Evolutionary conservation across 208 protist genomes (phyloP), one percentile per base, ranked within the genome.

Genomic region (Novymonas esmeraldas): DNA sequence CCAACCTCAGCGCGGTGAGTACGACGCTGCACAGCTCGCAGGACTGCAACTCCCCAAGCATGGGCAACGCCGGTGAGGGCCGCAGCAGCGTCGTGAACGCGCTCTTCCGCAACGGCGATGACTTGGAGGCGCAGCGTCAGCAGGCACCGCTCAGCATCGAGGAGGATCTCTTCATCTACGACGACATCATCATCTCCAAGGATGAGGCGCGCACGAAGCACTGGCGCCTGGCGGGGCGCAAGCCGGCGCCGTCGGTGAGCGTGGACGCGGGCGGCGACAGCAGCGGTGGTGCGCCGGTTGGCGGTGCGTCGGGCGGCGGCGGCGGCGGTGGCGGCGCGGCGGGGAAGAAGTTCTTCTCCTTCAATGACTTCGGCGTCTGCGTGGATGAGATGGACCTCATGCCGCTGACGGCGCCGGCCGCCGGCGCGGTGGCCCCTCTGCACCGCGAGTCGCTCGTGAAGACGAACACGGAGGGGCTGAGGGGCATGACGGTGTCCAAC

Each of bases 291-390:
- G 10, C 31, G 0, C 0, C 29, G 0, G 13, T 7, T 14, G 51
- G 16, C 3, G 39, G 33, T 18, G 46, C 16, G 2, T 6, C 4
- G 13, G 24, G 45, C 36, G 34, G 16, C 48, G 58, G 29, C 42
- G 52, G 65, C 2, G 39, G 59, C 55, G 70, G 70, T 33, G 59
- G 33, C 45, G 59, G 66, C 34, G 28, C 13, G 34, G 50, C 36
- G 31, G 39, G 6, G 18, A 61, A 64, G 6, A 81, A 66, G 16
- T 63, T 79, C 57, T 95, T 95, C 72, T 61, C 60, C 62, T 97
- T 95, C 70, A 92, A 87, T 33, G 92, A 95, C 70, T 94, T 94
- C 41, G 81, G 83, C 44, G 78, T 95, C 6, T 87, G 71, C 55
- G 87, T 96, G 28, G 88, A 93, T 50, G 88, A 96, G 74, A 79